These are phyloP conservation scores for Naumovozyma castellii DNA, from an alignment of 805 yeast species.

Conservation along the genomic window DNA sequence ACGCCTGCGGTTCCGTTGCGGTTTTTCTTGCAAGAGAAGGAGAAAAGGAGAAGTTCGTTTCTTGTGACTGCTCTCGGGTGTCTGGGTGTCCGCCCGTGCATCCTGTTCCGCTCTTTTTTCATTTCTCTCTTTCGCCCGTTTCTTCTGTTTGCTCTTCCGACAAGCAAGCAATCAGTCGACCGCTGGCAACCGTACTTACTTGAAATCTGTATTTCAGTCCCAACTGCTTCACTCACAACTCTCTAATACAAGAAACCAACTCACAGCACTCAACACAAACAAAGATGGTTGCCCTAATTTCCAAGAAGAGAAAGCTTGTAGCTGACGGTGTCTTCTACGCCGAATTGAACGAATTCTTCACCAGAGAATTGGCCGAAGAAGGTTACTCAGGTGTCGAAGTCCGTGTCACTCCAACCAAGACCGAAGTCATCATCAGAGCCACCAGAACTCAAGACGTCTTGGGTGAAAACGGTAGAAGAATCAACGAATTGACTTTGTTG, in stretches of 20 bases:
- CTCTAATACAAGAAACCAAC: neutral
- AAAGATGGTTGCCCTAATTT: conserved; percentile 47
- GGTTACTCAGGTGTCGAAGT: conserved; percentile 99
- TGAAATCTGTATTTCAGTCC: no score
- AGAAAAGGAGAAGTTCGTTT: no score
- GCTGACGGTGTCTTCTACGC: conserved; percentile 99
- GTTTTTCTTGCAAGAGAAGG: no score
- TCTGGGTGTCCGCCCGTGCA: neutral
- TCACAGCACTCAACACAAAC: conserved; percentile 10
- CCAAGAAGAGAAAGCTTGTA: conserved; percentile 98
- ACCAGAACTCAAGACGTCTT: conserved; percentile 97
- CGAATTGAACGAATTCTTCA: conserved; percentile 99
- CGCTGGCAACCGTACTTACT: no score
- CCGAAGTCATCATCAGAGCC: conserved; percentile 97
- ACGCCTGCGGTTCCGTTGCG: no score
- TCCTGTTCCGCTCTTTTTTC: neutral
- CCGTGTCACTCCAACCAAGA: conserved; percentile 95
- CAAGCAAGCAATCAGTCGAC: no score
- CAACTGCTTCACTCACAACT: no score
- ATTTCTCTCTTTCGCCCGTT: neutral
- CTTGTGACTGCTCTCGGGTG: neutral
- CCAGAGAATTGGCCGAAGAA: conserved; percentile 99
- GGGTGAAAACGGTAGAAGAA: conserved; percentile 99
- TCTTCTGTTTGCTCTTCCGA: no score
- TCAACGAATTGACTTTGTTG: conserved; percentile 95